These are phyloP conservation scores for Talaromyces nanjingensis DNA, from an alignment of 495 filamentous ascomycete genomes.

Conservation along the genomic window DNA sequence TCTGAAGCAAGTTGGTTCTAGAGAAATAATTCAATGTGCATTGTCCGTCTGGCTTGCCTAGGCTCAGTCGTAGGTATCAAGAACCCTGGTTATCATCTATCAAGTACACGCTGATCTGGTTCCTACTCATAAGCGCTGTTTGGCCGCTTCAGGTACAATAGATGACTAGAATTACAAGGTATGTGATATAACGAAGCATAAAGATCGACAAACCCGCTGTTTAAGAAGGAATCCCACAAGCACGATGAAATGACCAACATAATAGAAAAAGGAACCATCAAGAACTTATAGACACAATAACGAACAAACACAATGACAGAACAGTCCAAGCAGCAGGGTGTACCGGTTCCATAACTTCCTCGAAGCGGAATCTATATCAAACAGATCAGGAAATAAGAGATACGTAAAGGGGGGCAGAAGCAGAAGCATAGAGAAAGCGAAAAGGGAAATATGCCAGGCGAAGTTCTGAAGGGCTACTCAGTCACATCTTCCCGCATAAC, in stretches of 20 bases:
- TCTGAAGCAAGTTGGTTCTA: too few relatives aligned
- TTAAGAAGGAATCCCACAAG: slow-evolving; percentile 13
- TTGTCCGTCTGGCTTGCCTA: too few relatives aligned
- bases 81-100: neutral
- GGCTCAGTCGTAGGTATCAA: neutral
- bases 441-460: neutral
- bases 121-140: neutral
- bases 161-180: slow-evolving; percentile 10
- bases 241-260: slow-evolving; percentile 11
- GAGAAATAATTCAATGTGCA: too few relatives aligned
- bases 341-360: neutral
- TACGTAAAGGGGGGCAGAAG: neutral
- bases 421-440: neutral
- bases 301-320: slow-evolving; percentile 4
- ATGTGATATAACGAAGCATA: slow-evolving; percentile 9
- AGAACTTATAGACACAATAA: slow-evolving; percentile 5
- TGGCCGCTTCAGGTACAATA: slow-evolving; percentile 10
- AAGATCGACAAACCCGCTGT: slow-evolving; percentile 4
- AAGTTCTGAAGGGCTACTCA: neutral
- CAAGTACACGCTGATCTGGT: neutral
- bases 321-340: slow-evolving; percentile 2
- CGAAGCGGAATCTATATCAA: slow-evolving; percentile 1
- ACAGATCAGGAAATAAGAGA: slow-evolving; percentile 1
- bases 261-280: neutral
- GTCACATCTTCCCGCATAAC: neutral